These are phyloP conservation scores for Backusella luteola DNA, from an alignment of 192 early-diverging fungal genomes.

Conservation along the genomic window DNA sequence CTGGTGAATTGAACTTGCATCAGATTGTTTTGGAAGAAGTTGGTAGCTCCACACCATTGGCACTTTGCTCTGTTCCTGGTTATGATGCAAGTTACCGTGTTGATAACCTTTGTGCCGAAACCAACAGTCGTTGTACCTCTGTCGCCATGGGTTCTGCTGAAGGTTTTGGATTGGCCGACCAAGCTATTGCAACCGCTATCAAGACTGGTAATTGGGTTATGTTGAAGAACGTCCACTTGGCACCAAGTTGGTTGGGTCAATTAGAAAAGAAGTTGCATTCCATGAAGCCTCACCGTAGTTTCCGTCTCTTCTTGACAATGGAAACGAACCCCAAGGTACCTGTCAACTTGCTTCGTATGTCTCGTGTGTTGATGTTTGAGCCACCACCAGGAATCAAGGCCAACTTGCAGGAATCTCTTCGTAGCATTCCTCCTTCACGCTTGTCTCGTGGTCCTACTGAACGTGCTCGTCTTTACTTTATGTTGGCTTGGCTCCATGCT, in stretches of 20 bases:
- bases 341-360: slow-evolving; percentile 84
- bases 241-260: slow-evolving; percentile 88
- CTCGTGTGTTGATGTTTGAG: slow-evolving; percentile 94
- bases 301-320: slow-evolving; percentile 97
- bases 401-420: slow-evolving; percentile 82
- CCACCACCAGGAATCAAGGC: slow-evolving; percentile 96
- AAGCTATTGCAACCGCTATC: slow-evolving; percentile 80
- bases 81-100: slow-evolving; percentile 96
- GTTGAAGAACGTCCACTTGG: slow-evolving; percentile 98
- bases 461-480: slow-evolving; percentile 86
- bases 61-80: slow-evolving; percentile 89
- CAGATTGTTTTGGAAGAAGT: slow-evolving; percentile 72
- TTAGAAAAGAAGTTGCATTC: slow-evolving; percentile 94
- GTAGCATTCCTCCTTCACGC: slow-evolving; percentile 55
- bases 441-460: slow-evolving; percentile 76
- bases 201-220: slow-evolving; percentile 94
- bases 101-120: slow-evolving; percentile 80
- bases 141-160: slow-evolving; percentile 99
- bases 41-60: slow-evolving; percentile 74
- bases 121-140: slow-evolving; percentile 59
- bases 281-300: slow-evolving; percentile 77
- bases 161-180: slow-evolving; percentile 86
- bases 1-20: slow-evolving; percentile 68
- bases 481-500: slow-evolving; percentile 96
- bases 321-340: slow-evolving; percentile 98